A percentile compares a stretch with the other conserved stretches of the same genome.
Evolutionary conservation across 2,329 filamentous ascomycete genomes (phyloP).

Genomic region (Exophiala oligosperma): DNA sequence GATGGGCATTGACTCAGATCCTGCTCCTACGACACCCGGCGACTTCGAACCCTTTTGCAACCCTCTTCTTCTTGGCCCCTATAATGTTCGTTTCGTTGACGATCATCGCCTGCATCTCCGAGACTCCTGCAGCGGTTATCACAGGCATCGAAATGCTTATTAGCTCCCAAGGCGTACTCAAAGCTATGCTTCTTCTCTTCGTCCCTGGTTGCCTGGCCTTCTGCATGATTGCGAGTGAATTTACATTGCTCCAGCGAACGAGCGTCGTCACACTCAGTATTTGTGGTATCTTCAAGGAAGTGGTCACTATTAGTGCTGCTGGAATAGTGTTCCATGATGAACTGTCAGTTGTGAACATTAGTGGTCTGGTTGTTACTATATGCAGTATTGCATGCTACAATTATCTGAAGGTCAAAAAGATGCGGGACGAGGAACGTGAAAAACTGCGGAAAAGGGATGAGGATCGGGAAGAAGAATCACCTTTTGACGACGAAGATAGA

Average conservation of each 20-base stretch:
- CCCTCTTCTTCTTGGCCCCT: slow-evolving; percentile 95
- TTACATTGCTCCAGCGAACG: slow-evolving; percentile 89
- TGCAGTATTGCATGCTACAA: slow-evolving; percentile 87
- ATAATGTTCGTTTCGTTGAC: slow-evolving; percentile 90
- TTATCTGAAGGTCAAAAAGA: slow-evolving; percentile 87
- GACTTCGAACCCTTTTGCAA: slow-evolving; percentile 93
- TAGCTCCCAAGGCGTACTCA: slow-evolving; percentile 64
- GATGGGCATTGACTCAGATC: slow-evolving; percentile 98
- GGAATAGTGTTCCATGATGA: slow-evolving; percentile 85
- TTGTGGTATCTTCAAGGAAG: slow-evolving; percentile 98
- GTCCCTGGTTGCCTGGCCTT: slow-evolving; percentile 93
- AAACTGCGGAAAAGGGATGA: slow-evolving; percentile 35
- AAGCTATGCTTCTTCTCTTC: slow-evolving; percentile 72
- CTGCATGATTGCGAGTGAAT: slow-evolving; percentile 94
- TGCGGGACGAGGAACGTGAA: slow-evolving; percentile 72
- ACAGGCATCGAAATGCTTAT: slow-evolving; percentile 66
- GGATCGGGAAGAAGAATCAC: slow-evolving; percentile 12
- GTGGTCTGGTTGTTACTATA: slow-evolving; percentile 85
- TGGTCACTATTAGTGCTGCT: slow-evolving; percentile 89
- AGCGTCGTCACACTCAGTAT: slow-evolving; percentile 95
- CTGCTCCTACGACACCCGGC: slow-evolving; percentile 90
- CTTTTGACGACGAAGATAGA: slow-evolving; percentile 4
- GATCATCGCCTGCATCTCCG: slow-evolving; percentile 78
- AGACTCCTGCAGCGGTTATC: slow-evolving; percentile 70
- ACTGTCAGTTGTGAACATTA: slow-evolving; percentile 82